Base-by-base conservation (phyloP, 139 green algal species). In the Chlorella vulgaris region DNA sequence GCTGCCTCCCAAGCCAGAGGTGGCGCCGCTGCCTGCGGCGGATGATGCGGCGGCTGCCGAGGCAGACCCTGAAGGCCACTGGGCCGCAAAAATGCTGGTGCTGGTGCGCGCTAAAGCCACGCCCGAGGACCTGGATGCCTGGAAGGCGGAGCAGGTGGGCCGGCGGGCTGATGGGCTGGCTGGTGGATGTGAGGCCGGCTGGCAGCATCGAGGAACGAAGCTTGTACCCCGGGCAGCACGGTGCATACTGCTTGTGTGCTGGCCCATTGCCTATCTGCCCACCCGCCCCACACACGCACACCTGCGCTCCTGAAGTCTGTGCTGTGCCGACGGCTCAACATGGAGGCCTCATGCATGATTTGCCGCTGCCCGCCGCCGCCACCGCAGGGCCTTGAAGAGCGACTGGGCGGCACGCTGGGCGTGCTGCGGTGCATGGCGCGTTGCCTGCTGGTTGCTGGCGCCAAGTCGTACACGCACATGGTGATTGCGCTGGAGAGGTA, bases 401-500 rank as follows among this genome's bases (percentile, higher is more conserved):
- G 76, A 43, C 71, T 90, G 84, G 88, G 79, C 33, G 87, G 81
- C 66, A 71, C 61, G 40, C 29, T 81, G n/a, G 80, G 73, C 31
- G 61, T 87, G 43, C 65, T 83, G 51, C 65, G 78, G 31, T 83
- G 93, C 55, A 69, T 94, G 29, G 80, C 84, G 67, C 90, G 89
- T 13, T 88, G 86, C 39, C 67, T 98, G 71, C 78, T 97, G 43
- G 76, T 90, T 7, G 85, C 92, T 15, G 93, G 94, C 5, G 83
- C 88, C 80, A 98, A 98, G 88, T 91, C 79, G 22, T 94, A 95
- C 84, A 94, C 88, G 31, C 94, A 98, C 86, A 90, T 92, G 71
- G 81, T 93, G 60, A 94, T 91, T 24, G 86, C 89, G 10, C 75
- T 98, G 74, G 92, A 97, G 86, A 87, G 94, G 3, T 97, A 96